These are phyloP conservation scores for Sarocladium oryzae DNA, from an alignment of 2,329 filamentous ascomycete genomes.

Conservation along the genomic window DNA sequence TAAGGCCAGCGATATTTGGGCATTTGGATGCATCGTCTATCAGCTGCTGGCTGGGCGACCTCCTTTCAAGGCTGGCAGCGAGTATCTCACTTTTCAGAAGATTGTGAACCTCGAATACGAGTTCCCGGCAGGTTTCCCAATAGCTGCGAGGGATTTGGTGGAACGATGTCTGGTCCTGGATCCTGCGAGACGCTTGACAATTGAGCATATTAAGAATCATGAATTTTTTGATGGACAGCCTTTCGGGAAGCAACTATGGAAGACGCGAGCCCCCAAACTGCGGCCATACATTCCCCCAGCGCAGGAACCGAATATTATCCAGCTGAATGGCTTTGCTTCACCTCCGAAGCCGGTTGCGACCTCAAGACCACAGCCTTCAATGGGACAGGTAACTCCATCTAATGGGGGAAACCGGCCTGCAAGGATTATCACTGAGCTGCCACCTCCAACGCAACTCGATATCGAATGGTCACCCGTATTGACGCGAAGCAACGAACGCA, in stretches of 20 bases:
- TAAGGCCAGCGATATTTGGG: slow-evolving; percentile 97
- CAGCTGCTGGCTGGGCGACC: slow-evolving; percentile 92
- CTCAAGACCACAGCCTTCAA: slow-evolving; percentile 24
- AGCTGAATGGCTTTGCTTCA: slow-evolving; percentile 49
- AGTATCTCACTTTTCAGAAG: slow-evolving; percentile 97
- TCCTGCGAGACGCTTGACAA: slow-evolving; percentile 72
- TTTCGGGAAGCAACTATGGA: slow-evolving; percentile 84
- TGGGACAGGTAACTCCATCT: neutral
- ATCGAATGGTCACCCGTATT: slow-evolving; percentile 98
- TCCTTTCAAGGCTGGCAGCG: slow-evolving; percentile 91
- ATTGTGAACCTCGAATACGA: slow-evolving; percentile 93
- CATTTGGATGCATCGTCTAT: slow-evolving; percentile 96
- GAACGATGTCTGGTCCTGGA: slow-evolving; percentile 88
- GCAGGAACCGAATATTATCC: slow-evolving; percentile 68
- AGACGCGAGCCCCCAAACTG: slow-evolving; percentile 78
- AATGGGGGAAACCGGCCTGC: slow-evolving; percentile 51
- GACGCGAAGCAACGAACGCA: slow-evolving; percentile 84
- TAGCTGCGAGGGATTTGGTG: slow-evolving; percentile 78
- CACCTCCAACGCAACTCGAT: slow-evolving; percentile 92
- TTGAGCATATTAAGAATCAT: slow-evolving; percentile 96
- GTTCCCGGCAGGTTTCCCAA: slow-evolving; percentile 83
- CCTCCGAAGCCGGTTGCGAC: slow-evolving; percentile 22
- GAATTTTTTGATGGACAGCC: slow-evolving; percentile 84
- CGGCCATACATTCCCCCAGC: slow-evolving; percentile 75
- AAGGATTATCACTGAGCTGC: slow-evolving; percentile 86